Base-by-base conservation (phyloP, 1,139 yeast species). In the Scheffersomyces quercinus region DNA sequence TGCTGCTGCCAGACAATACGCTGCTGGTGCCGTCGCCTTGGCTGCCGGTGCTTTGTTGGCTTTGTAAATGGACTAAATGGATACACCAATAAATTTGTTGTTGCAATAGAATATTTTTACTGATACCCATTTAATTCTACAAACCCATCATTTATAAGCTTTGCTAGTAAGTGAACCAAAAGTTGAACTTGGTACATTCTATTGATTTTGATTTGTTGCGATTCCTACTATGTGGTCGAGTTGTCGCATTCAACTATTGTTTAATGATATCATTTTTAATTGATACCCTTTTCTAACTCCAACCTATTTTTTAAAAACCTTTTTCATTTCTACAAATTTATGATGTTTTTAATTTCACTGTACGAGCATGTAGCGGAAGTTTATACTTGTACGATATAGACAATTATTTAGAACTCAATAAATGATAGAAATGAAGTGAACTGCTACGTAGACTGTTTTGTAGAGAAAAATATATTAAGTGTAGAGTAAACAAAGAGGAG, bases 41-140 rank as follows among this genome's bases (percentile, higher is more conserved):
- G 75, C 75, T 63, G 79, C 78, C 48, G 78, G 77, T 70, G 78
- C 77, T 67, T 70, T 73, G 62, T 71, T 73, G 62, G 77, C 77
- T 67, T 71, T 73, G 64, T 73, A 73, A 72, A 65, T 46, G 45
- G 35, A 31, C 20, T 31, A 31, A 31, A 31, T 31, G 35, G 26
- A 20, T 20, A 20, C 8, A 20, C 26, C 26, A 20, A 20, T 20
- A 20, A 20, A 6, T 20, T 20, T 20, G 26, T 20, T 20, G 26
- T 20, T 20, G 26, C 26, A 20, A 20, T 20, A 20, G 26, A 20
- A 6, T 20, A 20, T 6, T 20, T 20, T 20, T 20, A 20, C 26
- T 20, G 26, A 20, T 20, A 20, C 26, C 26, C 26, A 20, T 20
- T 20, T 20, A 20, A 20, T 20, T 20, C 26, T 20, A 20, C 26